Evolutionary conservation across 2,329 filamentous ascomycete species (phyloP), one percentile per base, ranked within the genome.

Genomic region (Fusarium sp.): DNA sequence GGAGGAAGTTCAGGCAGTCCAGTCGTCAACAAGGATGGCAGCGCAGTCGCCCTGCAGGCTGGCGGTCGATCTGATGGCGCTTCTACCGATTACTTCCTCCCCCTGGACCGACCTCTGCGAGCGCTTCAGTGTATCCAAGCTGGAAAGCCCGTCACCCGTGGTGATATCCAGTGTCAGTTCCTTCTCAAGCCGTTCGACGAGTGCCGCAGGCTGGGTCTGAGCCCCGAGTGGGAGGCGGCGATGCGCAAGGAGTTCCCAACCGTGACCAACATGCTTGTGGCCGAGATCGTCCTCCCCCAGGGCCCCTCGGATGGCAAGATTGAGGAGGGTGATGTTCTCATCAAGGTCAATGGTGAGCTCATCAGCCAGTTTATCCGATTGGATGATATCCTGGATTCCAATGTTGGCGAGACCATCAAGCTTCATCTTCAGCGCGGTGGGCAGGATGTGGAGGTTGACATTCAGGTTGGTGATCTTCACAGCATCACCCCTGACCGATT

Each of bases 131-230:
- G 95, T 79, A 92, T 99, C 65, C 95, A 93, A 80, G 88, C 92
- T 74, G 92, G 90, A 37, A 89, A 92, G 76, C 89, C 89, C 3
- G 92, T 99, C 62, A 91, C 92, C n/a, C 90, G 97, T 77, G 97
- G 97, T 57, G 97, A 97, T n/a, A 97, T 99, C 59, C 97, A 99
- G 84, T 97, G 95, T 72, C 97, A 99, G 82, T 99, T 97, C 89
- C 89, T 98, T 63, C 89, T 99, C 71, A 98, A 98, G 83, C 95
- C 97, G 0, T 99, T 99, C 78, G 97, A 99, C 78, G 97, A 99
- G 82, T 98, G 97, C 82, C 92, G 96, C 64, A 90, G 97, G 69
- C 87, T 99, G 12, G 97, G 97, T 9, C 87, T 99, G 69, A 94
- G 90, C 2, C 88, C 95, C 0, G 90, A 95, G 61, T 97, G 95